Percentiles rank a stretch among this genome's conserved stretches.
Evolutionary conservation across 441 rosid species (phyloP).

Genomic region (Raphanus hybrid): DNA sequence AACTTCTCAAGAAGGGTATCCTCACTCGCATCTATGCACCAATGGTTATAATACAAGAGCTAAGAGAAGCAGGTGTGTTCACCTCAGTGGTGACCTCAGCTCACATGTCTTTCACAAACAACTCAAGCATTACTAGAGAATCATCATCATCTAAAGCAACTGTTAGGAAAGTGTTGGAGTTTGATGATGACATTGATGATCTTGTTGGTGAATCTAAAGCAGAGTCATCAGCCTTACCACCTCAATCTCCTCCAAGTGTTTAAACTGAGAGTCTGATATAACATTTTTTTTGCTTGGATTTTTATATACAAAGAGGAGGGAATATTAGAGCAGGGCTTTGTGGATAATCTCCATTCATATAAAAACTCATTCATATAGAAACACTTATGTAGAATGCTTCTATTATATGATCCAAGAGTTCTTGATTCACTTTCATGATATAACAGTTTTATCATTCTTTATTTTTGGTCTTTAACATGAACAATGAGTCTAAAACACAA

Average conservation of each 20-base stretch:
- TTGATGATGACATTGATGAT: conserved; percentile 10
- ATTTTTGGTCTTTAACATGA: conserved; percentile 1
- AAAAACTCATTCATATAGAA: no score
- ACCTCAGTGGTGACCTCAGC: conserved; percentile 61
- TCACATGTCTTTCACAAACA: conserved; percentile 43
- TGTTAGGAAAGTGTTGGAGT: conserved; percentile 59
- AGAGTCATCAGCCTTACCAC: conserved; percentile 60
- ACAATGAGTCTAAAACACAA: not conserved
- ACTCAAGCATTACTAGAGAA: conserved; percentile 43
- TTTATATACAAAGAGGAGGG: conserved; percentile 14
- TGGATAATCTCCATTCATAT: conserved; percentile 6
- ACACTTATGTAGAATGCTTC: no score
- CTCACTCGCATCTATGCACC: conserved; percentile 80
- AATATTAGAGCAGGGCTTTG: conserved; percentile 14
- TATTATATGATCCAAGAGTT: not conserved
- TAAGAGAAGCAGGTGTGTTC: conserved; percentile 77
- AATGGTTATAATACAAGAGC: conserved; percentile 82
- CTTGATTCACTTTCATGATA: no score
- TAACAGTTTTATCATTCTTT: not conserved
- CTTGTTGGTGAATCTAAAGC: conserved; percentile 27
- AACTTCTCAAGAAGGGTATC: conserved; percentile 77
- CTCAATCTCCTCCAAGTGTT: conserved; percentile 60
- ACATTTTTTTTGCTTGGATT: conserved; percentile 7
- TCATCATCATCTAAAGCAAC: conserved; percentile 47
- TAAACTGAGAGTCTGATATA: conserved; percentile 9